Percentiles rank a stretch among this genome's conserved stretches.
phyloP scores from a whole-genome alignment of 2,329 filamentous ascomycete species.

The Aciculosporium take region DNA sequence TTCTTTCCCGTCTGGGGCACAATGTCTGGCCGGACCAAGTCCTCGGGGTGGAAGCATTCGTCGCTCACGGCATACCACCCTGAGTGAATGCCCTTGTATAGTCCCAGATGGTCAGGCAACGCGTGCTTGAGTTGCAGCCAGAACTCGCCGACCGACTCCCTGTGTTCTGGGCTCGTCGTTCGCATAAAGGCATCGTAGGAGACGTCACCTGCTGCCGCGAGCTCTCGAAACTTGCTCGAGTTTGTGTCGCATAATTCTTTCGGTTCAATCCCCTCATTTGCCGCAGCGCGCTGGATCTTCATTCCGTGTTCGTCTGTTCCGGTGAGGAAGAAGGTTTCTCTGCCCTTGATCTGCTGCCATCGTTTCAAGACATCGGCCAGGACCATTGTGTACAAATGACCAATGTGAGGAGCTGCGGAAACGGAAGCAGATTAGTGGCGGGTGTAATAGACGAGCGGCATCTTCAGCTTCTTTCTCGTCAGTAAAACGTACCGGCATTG shows the following conservation, averaged over 20 bases:
- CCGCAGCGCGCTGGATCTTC: conserved; percentile 85
- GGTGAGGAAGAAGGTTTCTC: conserved; percentile 62
- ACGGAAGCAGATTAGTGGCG: background rate
- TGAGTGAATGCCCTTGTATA: conserved; percentile 76
- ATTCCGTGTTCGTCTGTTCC: conserved; percentile 96
- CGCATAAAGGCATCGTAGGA: conserved; percentile 79
- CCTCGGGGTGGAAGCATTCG: conserved; percentile 85
- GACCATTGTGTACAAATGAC: conserved; percentile 88
- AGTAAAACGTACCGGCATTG: conserved; percentile 55
- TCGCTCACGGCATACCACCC: conserved; percentile 97
- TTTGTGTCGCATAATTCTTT: conserved; percentile 83
- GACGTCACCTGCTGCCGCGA: conserved; percentile 57
- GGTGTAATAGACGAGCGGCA: no score
- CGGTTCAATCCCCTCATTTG: conserved; percentile 52
- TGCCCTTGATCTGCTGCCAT: conserved; percentile 67
- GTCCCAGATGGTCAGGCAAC: conserved; percentile 47
- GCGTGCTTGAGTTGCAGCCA: conserved; percentile 59
- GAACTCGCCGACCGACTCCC: conserved; percentile 73
- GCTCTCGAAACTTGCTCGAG: conserved; percentile 60
- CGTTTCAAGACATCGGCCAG: conserved; percentile 83
- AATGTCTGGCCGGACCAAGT: conserved; percentile 56
- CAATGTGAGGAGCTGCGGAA: conserved; percentile 68
- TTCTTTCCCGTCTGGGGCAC: conserved; percentile 72
- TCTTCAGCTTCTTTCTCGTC: background rate
- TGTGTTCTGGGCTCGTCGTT: conserved; percentile 74